phyloP scores from a whole-genome alignment of 768 basidiomycete genomes.

The Podaxis rugospora region DNA sequence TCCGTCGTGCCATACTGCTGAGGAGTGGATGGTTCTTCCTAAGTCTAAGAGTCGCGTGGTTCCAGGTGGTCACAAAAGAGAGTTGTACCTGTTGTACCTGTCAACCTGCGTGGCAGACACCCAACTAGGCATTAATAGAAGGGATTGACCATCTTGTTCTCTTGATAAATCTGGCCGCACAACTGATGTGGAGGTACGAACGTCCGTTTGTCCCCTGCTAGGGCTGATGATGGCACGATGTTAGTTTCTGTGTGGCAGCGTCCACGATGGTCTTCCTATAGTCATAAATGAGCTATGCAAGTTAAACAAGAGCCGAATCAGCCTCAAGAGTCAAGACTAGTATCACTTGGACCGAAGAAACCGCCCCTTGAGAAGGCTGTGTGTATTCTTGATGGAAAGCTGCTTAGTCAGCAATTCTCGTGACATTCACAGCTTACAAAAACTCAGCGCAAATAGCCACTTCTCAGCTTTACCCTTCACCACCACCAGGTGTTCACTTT shows the following conservation, averaged over 20 bases:
- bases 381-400: neutral
- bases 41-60: neutral
- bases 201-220: neutral
- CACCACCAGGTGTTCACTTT: slow-evolving; percentile 36
- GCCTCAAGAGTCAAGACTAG: neutral
- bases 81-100: no score
- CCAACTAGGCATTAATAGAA: neutral
- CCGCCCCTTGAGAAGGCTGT: neutral
- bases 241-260: neutral
- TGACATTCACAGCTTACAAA: slow-evolving; percentile 35
- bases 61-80: neutral
- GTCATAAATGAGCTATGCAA: neutral
- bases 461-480: slow-evolving; percentile 45
- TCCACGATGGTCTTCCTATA: neutral
- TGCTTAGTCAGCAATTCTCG: slow-evolving; percentile 35
- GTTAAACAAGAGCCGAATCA: neutral
- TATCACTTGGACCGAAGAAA: neutral
- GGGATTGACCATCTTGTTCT: neutral
- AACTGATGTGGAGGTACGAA: neutral
- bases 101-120: no score
- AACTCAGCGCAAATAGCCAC: slow-evolving; percentile 38
- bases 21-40: no score
- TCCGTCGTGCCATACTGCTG: no score
- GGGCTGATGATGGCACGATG: neutral
- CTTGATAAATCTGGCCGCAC: neutral